phyloP scores from a whole-genome alignment of 306 rosid species.

The Quercus glauca region DNA sequence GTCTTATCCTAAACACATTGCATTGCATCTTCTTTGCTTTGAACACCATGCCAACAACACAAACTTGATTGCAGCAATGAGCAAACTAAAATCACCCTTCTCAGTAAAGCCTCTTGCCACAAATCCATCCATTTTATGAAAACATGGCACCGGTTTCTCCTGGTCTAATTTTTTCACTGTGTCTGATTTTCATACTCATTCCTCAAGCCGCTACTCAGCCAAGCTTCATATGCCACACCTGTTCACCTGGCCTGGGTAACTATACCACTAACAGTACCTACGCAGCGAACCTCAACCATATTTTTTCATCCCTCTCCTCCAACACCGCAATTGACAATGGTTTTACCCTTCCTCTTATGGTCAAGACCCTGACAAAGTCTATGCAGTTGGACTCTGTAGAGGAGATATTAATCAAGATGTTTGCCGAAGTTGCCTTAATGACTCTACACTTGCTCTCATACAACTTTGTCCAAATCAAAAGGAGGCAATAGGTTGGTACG shows the following conservation, averaged over 20 bases:
- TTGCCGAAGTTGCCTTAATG: background rate
- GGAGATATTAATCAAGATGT: conserved; percentile 21
- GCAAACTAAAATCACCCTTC: no score
- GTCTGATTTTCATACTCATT: background rate
- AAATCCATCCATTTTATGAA: no score
- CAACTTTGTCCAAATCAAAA: background rate
- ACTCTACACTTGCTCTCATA: background rate
- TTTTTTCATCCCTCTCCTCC: conserved; percentile 16
- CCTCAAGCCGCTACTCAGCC: background rate
- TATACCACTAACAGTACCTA: conserved; percentile 5
- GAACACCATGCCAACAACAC: no score
- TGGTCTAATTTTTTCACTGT: background rate
- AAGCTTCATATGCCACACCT: background rate
- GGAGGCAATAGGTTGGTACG: background rate
- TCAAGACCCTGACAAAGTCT: background rate
- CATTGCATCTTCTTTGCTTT: no score
- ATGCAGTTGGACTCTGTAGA: conserved; percentile 24
- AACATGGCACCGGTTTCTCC: background rate
- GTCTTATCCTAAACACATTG: no score
- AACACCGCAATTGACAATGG: conserved; percentile 16
- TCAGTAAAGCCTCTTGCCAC: no score
- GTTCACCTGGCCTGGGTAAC: background rate
- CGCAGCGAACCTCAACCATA: conserved; percentile 1
- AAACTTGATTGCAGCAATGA: no score
- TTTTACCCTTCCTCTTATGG: conserved; percentile 31